These are phyloP conservation scores for Piper betle DNA, from an alignment of 164 flowering plant genomes.

Conservation along the genomic window DNA sequence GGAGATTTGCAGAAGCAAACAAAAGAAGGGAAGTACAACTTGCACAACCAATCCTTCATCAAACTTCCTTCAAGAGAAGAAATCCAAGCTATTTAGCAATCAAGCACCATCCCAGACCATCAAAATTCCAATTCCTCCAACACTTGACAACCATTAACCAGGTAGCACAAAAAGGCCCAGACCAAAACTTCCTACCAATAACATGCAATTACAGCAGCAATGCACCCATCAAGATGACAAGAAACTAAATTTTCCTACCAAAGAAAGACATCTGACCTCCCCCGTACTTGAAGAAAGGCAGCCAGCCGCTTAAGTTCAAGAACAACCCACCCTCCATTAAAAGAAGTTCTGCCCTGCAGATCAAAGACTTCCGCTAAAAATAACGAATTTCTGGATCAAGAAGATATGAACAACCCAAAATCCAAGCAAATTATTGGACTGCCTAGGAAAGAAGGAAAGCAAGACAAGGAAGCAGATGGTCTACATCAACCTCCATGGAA, in stretches of 20 bases:
- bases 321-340: neutral
- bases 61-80: conserved; percentile 12
- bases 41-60: conserved; percentile 70
- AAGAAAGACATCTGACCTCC: neutral
- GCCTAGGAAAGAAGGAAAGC: too few species aligned
- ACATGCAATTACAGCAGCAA: neutral
- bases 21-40: conserved; percentile 58
- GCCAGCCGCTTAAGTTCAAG: neutral
- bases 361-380: neutral
- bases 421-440: neutral
- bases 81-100: neutral
- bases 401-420: neutral
- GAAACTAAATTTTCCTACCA: neutral
- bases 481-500: neutral
- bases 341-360: too few species aligned
- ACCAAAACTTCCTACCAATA: too few species aligned
- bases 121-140: neutral
- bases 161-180: too few species aligned
- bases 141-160: neutral
- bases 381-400: neutral
- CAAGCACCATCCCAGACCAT: neutral
- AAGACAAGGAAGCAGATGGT: neutral
- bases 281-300: conserved; percentile 1
- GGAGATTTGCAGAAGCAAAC: conserved; percentile 71
- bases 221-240: neutral